Evolutionary conservation across 805 yeast species (phyloP).

Genomic region (Candida anglica): DNA sequence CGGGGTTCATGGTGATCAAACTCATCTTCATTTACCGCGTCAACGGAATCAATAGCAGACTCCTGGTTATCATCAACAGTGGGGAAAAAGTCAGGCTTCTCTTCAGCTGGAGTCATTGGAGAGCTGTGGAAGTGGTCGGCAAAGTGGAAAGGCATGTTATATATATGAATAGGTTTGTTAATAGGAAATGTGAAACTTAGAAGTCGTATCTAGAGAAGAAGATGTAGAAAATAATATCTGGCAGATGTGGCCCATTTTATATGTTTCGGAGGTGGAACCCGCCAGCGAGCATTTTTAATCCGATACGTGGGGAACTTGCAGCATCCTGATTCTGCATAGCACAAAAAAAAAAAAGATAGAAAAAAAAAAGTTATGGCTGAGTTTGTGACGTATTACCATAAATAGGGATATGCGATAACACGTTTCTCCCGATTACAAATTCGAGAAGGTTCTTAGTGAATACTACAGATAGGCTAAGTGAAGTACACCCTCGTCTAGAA

Average conservation of each 20-base stretch:
- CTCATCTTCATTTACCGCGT: neutral
- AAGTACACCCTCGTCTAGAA: too few relatives aligned
- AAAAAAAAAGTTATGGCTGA: neutral
- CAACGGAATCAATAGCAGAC: neutral
- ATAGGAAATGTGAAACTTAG: neutral
- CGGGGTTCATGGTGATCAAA: slow-evolving; percentile 3
- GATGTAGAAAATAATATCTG: neutral
- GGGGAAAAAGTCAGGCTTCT: slow-evolving; percentile 4
- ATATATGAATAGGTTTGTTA: neutral
- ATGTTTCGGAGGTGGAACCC: too few relatives aligned
- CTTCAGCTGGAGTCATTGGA: slow-evolving; percentile 5
- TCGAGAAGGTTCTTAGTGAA: too few relatives aligned
- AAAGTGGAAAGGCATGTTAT: slow-evolving; percentile 5
- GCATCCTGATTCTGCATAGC: neutral
- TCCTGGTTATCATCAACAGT: slow-evolving; percentile 1
- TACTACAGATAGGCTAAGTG: too few relatives aligned
- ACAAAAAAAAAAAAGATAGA: neutral
- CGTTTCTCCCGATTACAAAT: too few relatives aligned
- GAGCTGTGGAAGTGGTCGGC: slow-evolving; percentile 4
- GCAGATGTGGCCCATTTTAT: too few relatives aligned
- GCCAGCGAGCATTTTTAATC: too few relatives aligned
- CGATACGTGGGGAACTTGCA: too few relatives aligned
- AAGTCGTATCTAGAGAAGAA: neutral
- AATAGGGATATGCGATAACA: too few relatives aligned
- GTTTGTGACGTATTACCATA: too few relatives aligned